Evolutionary conservation across 1,139 yeast species (phyloP).

Genomic region (Saccharomycopsis hybrid): DNA sequence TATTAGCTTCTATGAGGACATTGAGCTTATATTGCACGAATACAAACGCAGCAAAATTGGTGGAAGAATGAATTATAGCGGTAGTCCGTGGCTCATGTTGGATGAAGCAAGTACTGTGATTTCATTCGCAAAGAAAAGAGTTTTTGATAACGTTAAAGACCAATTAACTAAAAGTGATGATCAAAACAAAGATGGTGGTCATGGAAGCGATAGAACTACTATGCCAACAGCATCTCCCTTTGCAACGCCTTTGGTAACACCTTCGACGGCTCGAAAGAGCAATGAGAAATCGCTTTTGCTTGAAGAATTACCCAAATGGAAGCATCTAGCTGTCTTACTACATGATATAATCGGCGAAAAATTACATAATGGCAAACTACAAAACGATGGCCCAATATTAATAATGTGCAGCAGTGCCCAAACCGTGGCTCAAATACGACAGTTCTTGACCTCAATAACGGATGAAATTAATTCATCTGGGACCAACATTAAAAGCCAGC

Average conservation of each 20-base stretch:
- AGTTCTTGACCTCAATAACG: slow-evolving; percentile 38
- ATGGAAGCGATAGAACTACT: no score
- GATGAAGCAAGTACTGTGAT: slow-evolving; percentile 80
- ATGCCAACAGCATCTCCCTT: no score
- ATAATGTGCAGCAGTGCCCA: slow-evolving; percentile 62
- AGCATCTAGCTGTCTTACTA: slow-evolving; percentile 59
- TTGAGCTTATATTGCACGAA: slow-evolving; percentile 62
- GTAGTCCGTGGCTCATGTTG: slow-evolving; percentile 81
- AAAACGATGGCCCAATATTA: slow-evolving; percentile 53
- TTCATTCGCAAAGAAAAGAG: slow-evolving; percentile 64
- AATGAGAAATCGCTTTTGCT: slow-evolving; percentile 33
- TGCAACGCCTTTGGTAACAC: no score
- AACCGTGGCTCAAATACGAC: slow-evolving; percentile 50
- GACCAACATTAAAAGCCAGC: slow-evolving; percentile 24
- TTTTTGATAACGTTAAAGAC: slow-evolving; percentile 35
- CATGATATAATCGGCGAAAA: slow-evolving; percentile 63
- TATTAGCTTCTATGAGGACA: slow-evolving; percentile 64
- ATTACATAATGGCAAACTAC: slow-evolving; percentile 21
- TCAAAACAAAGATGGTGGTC: no score
- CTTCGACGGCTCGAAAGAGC: no score
- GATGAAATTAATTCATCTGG: slow-evolving; percentile 26
- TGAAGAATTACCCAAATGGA: slow-evolving; percentile 92
- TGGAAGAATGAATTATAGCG: slow-evolving; percentile 40
- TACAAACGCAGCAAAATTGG: slow-evolving; percentile 42
- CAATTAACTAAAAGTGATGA: not conserved